Percentiles rank a stretch among this genome's conserved stretches.
Evolutionary conservation across 257 asterid genomes (phyloP).

Genomic region (Pogostemon cablin): DNA sequence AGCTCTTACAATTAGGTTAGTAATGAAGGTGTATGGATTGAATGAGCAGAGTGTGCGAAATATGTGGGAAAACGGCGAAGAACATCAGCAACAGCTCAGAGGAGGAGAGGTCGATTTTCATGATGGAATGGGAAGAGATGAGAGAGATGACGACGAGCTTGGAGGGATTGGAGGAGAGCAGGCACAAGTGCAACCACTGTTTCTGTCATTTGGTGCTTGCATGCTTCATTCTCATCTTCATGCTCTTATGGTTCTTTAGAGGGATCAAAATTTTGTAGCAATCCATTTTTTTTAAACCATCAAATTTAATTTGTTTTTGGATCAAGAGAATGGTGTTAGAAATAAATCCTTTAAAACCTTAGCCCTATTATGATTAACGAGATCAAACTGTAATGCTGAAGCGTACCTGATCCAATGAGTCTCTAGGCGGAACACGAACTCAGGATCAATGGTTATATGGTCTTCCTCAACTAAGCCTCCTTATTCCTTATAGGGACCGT

Average conservation of each 20-base stretch:
- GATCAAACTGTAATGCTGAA: no score
- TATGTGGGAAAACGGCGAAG: constrained; percentile 49
- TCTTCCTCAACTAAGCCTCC: no score
- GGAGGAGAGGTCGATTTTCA: constrained; percentile 37
- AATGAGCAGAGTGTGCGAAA: constrained; percentile 52
- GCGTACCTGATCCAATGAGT: no score
- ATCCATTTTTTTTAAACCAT: not conserved
- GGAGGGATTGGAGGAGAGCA: constrained; percentile 30
- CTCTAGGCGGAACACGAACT: no score
- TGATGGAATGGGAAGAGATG: constrained; percentile 46
- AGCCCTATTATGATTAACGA: no score
- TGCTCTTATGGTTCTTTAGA: constrained; percentile 37
- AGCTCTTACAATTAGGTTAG: no score
- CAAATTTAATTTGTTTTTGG: no score
- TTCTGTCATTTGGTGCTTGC: constrained; percentile 42
- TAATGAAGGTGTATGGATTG: not conserved
- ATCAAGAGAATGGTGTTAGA: no score
- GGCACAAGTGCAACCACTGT: constrained; percentile 35
- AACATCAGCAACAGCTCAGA: constrained; percentile 34
- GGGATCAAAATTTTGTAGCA: constrained; percentile 7
- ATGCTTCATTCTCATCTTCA: constrained; percentile 40
- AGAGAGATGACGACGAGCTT: constrained; percentile 31
- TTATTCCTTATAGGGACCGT: no score
- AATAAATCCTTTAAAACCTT: no score
- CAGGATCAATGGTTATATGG: no score